phyloP scores from a whole-genome alignment of 2,329 filamentous ascomycete genomes.

The Teratosphaeria destructans region DNA sequence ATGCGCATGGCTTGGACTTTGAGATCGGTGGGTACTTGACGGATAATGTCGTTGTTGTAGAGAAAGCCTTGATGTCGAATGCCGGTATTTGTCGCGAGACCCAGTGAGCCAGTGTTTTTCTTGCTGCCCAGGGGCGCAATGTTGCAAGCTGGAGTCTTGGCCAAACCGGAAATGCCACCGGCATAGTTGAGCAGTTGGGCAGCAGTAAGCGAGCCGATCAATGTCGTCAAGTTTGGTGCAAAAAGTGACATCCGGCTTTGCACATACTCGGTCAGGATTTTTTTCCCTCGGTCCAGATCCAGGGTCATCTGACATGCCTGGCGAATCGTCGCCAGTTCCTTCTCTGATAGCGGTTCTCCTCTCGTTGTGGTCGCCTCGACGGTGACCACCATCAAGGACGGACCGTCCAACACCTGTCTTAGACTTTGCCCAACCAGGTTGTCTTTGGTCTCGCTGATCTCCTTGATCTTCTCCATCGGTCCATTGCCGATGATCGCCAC shows the following conservation, averaged over 20 bases:
- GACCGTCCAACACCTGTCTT: slow-evolving; percentile 72
- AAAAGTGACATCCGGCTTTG: slow-evolving; percentile 95
- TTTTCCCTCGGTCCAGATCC: slow-evolving; percentile 78
- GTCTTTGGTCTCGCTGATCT: slow-evolving; percentile 62
- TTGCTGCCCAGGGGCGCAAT: slow-evolving; percentile 84
- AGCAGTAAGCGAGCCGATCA: slow-evolving; percentile 86
- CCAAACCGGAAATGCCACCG: slow-evolving; percentile 76
- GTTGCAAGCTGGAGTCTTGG: slow-evolving; percentile 89
- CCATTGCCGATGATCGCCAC: slow-evolving; percentile 89
- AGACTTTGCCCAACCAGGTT: slow-evolving; percentile 69
- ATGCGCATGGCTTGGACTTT: slow-evolving; percentile 93
- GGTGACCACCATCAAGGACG: slow-evolving; percentile 88
- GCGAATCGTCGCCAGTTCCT: slow-evolving; percentile 63
- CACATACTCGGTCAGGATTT: slow-evolving; percentile 80
- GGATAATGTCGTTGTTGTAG: slow-evolving; percentile 83
- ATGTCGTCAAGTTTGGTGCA: slow-evolving; percentile 80
- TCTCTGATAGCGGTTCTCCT: slow-evolving; percentile 63
- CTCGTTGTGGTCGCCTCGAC: slow-evolving; percentile 87
- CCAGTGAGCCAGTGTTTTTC: slow-evolving; percentile 61
- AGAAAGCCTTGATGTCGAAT: slow-evolving; percentile 87
- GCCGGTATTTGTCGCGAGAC: slow-evolving; percentile 85
- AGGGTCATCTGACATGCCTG: slow-evolving; percentile 80
- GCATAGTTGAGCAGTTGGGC: slow-evolving; percentile 94
- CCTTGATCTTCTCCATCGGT: slow-evolving; percentile 79
- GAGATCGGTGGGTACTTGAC: slow-evolving; percentile 71